Base-by-base conservation (phyloP, 495 filamentous ascomycete species). In the Thermochaetoides thermophila region DNA sequence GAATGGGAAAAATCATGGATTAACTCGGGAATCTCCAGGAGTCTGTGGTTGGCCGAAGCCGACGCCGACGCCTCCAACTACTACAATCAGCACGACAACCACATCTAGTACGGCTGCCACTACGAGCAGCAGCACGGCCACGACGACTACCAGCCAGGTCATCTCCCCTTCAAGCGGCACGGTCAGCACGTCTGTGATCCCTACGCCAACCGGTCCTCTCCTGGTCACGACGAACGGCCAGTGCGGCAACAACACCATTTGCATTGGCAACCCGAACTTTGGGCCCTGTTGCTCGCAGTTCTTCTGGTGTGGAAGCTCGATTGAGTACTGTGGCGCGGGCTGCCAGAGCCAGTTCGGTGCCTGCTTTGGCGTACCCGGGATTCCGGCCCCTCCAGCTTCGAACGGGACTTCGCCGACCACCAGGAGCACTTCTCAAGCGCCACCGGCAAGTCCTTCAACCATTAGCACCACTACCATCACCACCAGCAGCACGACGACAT, bases 241-340 rank as follows among this genome's bases (percentile, higher is more conserved):
- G 40, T 57, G 53, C 43, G 53, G 53, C 35, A 57, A 57, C 46
- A 31, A 30, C 6, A 55, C 53, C 19, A 40, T 49, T 8, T 57
- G 53, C 46, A 43, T 54, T 19, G 43, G 42, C 33, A 44, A 24
- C 28, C 24, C 44, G 24, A 34, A 40, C 25, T 55, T 31, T 35
- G 53, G 53, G 6, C 38, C 25, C 15, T 67, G 61, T 49, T 68
- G 57, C 42, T 55, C 50, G 24, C 50, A 59, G 24, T 56, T 60
- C 50, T 63, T 63, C 24, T 72, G 55, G 46, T 71, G 68, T 40
- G 70, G 69, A 15, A 52, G 57, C 14, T 54, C 57, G 6, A 35
- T 43, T 5, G 55, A 52, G 16, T 72, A 61, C 37, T 75, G 71
- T 43, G 64, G 62, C 15, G 49, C 49, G 11, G 67, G 67, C 0